These are phyloP conservation scores for Pleurotus sapidus DNA, from an alignment of 768 basidiomycete genomes.

Conservation along the genomic window DNA sequence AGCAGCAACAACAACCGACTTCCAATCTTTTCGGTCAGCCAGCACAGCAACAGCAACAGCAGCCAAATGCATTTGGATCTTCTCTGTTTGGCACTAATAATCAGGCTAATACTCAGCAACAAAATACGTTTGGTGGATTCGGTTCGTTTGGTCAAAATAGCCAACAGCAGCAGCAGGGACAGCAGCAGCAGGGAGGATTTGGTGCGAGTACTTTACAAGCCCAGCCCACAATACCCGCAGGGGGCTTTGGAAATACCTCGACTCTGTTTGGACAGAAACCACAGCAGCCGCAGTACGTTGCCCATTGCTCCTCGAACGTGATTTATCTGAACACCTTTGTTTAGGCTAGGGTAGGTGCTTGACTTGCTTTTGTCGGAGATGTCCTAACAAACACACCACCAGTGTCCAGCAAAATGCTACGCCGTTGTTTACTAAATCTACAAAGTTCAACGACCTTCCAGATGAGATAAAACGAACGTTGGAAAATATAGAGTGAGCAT, in stretches of 20 bases:
- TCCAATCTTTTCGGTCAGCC: slow-evolving; percentile 12
- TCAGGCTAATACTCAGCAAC: slow-evolving; percentile 16
- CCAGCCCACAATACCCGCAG: slow-evolving; percentile 28
- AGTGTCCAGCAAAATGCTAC: slow-evolving; percentile 12
- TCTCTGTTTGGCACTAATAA: slow-evolving; percentile 18
- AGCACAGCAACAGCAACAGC: slow-evolving; percentile 15
- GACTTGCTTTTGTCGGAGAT: neutral
- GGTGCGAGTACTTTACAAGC: slow-evolving; percentile 20
- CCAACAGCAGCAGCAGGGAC: slow-evolving; percentile 20
- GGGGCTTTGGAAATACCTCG: slow-evolving; percentile 18
- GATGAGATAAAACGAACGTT: slow-evolving; percentile 63
- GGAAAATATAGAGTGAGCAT: slow-evolving; percentile 68
- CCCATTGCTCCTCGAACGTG: neutral
- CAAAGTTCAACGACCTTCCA: slow-evolving; percentile 83
- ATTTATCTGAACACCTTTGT: neutral
- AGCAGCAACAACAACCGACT: slow-evolving; percentile 14
- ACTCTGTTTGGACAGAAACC: slow-evolving; percentile 28
- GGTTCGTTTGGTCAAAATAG: slow-evolving; percentile 4
- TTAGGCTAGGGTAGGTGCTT: slow-evolving; percentile 16
- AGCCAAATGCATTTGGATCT: slow-evolving; percentile 14
- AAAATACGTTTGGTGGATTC: slow-evolving; percentile 13
- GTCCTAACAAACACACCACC: slow-evolving; percentile 14
- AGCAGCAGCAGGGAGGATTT: slow-evolving; percentile 21
- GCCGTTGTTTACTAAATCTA: slow-evolving; percentile 49
- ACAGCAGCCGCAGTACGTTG: slow-evolving; percentile 26